These are phyloP conservation scores for Malania oleifera DNA, from an alignment of 164 flowering plant genomes.

Conservation along the genomic window DNA sequence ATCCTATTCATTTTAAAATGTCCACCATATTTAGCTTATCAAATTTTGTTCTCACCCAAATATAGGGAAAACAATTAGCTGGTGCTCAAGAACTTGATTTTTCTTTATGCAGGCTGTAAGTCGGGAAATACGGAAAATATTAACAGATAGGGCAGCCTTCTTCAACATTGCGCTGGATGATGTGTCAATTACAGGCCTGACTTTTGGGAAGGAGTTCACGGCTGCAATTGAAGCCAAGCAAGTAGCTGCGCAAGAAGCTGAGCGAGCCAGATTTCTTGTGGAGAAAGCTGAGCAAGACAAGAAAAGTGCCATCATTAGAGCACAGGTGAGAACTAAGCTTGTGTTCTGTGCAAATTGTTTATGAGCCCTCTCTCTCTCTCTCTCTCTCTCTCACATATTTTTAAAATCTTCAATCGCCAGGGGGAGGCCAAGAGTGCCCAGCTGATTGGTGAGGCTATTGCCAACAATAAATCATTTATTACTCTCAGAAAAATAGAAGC, in stretches of 20 bases:
- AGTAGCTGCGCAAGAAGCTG: slow-evolving; percentile 75
- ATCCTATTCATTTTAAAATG: too few relatives aligned
- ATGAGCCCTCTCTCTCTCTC: neutral
- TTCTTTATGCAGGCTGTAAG: slow-evolving; percentile 27
- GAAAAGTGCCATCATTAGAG: slow-evolving; percentile 62
- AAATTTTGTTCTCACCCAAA: too few relatives aligned
- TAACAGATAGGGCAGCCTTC: slow-evolving; percentile 51
- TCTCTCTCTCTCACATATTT: neutral
- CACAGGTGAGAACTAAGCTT: slow-evolving; percentile 36
- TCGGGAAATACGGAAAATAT: slow-evolving; percentile 28
- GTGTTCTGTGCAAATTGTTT: neutral
- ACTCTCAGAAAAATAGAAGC: slow-evolving; percentile 43
- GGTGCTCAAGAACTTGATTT: neutral
- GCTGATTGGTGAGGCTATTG: slow-evolving; percentile 42
- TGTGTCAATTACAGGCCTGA: slow-evolving; percentile 45
- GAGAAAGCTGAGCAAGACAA: slow-evolving; percentile 79
- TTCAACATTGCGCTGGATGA: slow-evolving; percentile 65
- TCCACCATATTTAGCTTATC: too few relatives aligned
- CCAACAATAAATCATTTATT: slow-evolving; percentile 39
- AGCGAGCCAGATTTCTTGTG: slow-evolving; percentile 64
- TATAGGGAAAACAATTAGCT: too few relatives aligned
- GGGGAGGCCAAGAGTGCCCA: slow-evolving; percentile 47
- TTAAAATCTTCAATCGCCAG: slow-evolving; percentile 6
- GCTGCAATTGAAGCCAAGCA: slow-evolving; percentile 72
- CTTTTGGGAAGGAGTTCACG: slow-evolving; percentile 29